A percentile compares a stretch with the other conserved stretches of the same genome.
phyloP scores from a whole-genome alignment of 352 stramenopile genomes.

The Phytopythium oedochilum region DNA sequence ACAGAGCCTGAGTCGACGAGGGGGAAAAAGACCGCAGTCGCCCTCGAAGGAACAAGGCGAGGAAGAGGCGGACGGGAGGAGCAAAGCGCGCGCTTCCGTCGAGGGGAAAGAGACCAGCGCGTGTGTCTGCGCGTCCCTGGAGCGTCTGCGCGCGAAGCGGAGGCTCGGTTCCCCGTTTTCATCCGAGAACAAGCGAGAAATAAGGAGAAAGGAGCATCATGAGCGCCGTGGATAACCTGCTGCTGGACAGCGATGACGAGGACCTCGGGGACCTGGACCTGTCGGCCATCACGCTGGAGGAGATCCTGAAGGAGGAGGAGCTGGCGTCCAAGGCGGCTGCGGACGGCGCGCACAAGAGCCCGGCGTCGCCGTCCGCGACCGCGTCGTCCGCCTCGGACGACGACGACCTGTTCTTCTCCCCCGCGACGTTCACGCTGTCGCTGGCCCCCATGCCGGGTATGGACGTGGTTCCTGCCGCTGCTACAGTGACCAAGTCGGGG shows the following conservation, averaged over 20 bases:
- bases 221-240: slow-evolving; percentile 49
- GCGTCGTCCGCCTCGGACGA: slow-evolving; percentile 14
- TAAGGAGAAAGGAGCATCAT: slow-evolving; percentile 14
- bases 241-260: slow-evolving; percentile 66
- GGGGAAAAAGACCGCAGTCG: neutral
- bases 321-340: slow-evolving; percentile 24
- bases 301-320: slow-evolving; percentile 71
- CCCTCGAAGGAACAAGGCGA: neutral
- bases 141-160: neutral
- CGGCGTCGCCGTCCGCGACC: slow-evolving; percentile 1
- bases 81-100: neutral
- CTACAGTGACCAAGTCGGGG: slow-evolving; percentile 4
- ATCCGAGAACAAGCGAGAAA: neutral
- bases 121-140: neutral
- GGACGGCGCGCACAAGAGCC: neutral
- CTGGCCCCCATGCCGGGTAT: slow-evolving; percentile 65
- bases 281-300: slow-evolving; percentile 59
- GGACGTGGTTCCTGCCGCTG: slow-evolving; percentile 36
- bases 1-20: neutral
- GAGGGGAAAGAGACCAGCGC: neutral
- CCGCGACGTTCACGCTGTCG: slow-evolving; percentile 57
- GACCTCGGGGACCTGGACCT: slow-evolving; percentile 64
- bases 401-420: slow-evolving; percentile 70
- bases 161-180: neutral
- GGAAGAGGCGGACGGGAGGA: neutral